Evolutionary conservation across 805 yeast species (phyloP).

Genomic region (Ogataea paradorogensis): DNA sequence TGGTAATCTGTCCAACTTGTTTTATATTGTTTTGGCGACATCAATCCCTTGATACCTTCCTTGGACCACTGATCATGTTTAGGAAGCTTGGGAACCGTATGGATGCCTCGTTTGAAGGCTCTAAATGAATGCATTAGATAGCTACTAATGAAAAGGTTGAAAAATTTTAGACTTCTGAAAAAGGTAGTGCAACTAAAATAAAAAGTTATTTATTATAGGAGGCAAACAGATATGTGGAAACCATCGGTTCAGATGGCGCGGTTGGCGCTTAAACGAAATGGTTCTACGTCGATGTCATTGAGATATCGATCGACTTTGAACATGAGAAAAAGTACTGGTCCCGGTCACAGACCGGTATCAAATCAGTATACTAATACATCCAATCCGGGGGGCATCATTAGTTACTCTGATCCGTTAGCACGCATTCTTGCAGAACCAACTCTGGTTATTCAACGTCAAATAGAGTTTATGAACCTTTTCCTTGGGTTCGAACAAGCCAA

Average conservation of each 20-base stretch:
- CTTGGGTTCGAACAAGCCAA: slow-evolving; percentile 93
- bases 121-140: slow-evolving; percentile 5
- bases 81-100: slow-evolving; percentile 59
- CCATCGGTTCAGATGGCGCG: neutral
- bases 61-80: slow-evolving; percentile 37
- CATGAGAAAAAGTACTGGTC: slow-evolving; percentile 6
- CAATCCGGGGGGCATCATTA: slow-evolving; percentile 45
- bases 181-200: slow-evolving; percentile 7
- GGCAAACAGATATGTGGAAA: slow-evolving; percentile 4
- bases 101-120: slow-evolving; percentile 39
- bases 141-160: slow-evolving; percentile 12
- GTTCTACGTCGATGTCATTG: too few species aligned
- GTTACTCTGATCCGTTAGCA: slow-evolving; percentile 56
- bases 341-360: neutral
- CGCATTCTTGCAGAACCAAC: slow-evolving; percentile 74
- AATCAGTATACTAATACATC: slow-evolving; percentile 21
- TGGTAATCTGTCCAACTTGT: slow-evolving; percentile 84
- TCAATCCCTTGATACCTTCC: slow-evolving; percentile 63
- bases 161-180: slow-evolving; percentile 7
- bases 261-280: neutral
- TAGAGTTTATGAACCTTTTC: slow-evolving; percentile 84
- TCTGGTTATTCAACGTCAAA: slow-evolving; percentile 78
- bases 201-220: neutral
- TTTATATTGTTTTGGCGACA: slow-evolving; percentile 62
- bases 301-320: neutral